phyloP scores from a whole-genome alignment of 768 basidiomycete genomes.

The Lanmaoa rubissima region DNA sequence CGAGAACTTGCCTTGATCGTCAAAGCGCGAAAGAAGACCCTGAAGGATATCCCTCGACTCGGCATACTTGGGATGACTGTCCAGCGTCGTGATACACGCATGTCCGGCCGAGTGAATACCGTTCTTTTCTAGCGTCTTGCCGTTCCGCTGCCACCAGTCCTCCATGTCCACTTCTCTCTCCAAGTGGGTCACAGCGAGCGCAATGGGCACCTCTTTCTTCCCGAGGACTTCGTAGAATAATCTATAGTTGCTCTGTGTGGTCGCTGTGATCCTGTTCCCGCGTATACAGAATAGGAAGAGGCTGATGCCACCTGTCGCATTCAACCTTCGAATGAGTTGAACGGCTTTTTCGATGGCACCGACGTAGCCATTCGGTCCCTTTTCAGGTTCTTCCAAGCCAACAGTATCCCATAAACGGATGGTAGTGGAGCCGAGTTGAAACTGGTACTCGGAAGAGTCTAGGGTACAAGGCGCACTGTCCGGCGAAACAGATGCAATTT shows the following conservation, averaged over 20 bases:
- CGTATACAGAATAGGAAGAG: constrained; percentile 43
- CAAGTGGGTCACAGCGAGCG: constrained; percentile 40
- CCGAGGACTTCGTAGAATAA: constrained; percentile 29
- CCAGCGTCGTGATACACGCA: constrained; percentile 33
- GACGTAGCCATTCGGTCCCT: constrained; percentile 18
- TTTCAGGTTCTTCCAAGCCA: constrained; percentile 31
- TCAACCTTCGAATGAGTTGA: constrained; percentile 34
- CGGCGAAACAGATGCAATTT: constrained; percentile 23
- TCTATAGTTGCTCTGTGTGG: constrained; percentile 24
- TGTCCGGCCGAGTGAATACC: constrained; percentile 27
- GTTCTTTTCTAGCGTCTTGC: constrained; percentile 16
- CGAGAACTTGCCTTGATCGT: constrained; percentile 29
- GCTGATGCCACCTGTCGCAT: constrained; percentile 34
- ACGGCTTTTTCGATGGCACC: constrained; percentile 32
- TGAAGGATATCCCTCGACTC: constrained; percentile 31
- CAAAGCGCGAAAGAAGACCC: constrained; percentile 17
- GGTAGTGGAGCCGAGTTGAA: constrained; percentile 20
- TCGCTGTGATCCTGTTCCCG: constrained; percentile 34
- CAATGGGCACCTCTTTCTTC: constrained; percentile 36
- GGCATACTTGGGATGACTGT: constrained; percentile 24
- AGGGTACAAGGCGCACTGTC: constrained; percentile 36
- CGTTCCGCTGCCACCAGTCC: constrained; percentile 32
- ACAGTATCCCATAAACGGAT: constrained; percentile 35
- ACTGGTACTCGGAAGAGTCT: constrained; percentile 25
- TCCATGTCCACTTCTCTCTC: constrained; percentile 35